Conservation (phyloP, 345 rosid genomes). For the Eucalyptus erythrocorys region DNA sequence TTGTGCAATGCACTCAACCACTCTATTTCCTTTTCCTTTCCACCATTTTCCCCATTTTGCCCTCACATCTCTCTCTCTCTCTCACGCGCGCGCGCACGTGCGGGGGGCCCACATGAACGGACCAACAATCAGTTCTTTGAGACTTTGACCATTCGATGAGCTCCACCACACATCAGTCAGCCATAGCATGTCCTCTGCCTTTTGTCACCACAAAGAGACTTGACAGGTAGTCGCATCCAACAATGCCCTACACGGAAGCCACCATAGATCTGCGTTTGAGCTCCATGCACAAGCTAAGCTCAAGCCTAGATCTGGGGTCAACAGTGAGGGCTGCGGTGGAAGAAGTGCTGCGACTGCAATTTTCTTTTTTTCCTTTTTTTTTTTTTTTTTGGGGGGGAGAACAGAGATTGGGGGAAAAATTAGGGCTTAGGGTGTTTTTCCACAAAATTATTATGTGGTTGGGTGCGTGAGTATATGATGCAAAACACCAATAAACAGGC, state of each 20-base stretch:
- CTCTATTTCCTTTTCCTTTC: neutral
- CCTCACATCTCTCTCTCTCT: neutral
- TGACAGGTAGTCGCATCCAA: neutral
- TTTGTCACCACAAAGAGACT: neutral
- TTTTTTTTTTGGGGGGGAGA: neutral
- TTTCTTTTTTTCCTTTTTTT: too few relatives aligned
- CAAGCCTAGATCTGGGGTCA: neutral
- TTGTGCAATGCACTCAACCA: neutral
- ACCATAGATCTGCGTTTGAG: neutral
- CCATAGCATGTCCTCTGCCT: neutral
- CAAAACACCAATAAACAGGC: neutral
- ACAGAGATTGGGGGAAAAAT: neutral
- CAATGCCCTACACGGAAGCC: neutral
- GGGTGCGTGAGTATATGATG: neutral
- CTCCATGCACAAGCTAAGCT: neutral
- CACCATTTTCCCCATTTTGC: neutral
- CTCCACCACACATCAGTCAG: neutral
- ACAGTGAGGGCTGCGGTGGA: neutral
- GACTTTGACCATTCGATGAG: neutral
- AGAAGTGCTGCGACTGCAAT: neutral
- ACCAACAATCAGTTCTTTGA: neutral
- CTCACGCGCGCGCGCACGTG: accelerated
- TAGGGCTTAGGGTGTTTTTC: neutral
- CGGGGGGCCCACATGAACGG: neutral
- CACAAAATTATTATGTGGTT: neutral